Base-by-base conservation (phyloP, 1,284 basidiomycete species). In the Ganoderma lingzhi region DNA sequence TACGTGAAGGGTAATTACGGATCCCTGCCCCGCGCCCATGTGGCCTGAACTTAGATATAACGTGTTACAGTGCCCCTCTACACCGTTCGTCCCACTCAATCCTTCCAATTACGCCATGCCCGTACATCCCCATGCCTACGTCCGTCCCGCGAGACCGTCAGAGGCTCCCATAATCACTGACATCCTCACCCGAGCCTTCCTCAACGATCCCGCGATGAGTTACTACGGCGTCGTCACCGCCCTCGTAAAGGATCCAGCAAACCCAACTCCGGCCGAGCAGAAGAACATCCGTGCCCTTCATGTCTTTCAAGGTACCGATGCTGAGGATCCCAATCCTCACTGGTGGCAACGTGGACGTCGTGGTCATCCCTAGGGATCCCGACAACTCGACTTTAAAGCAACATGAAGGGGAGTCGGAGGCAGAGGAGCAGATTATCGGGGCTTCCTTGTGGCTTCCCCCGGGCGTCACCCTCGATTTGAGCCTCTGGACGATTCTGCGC, bases 181-280 rank as follows among this genome's bases (percentile, higher is more conserved):
- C 23, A 5, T 61, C n/a, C 59, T 61, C 35, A 42, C 59, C 10
- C 59, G 37, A 8, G 59, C 59, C 10, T 61, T 61, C 39, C 6
- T 61, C 4, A 61, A 61, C 28, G 59, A 61, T n/a, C 59, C 59
- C 0, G 23, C 59, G 14, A 61, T 61, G 59, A 42, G 59, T 17
- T 61, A 23, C 59, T 61, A 61, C 23, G 59, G 59, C 59, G 14
- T 28, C 39, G 37, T 41, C 6, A 19, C 59, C 6, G 59, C 59
- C 3, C 39, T 61, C 6, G 39, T 61, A 6, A n/a, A 41, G 23
- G 59, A 61, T 41, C 59, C 59, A 19, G 39, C 23, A 28, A 12
- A 42, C 39, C 59, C 39, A 3, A 61, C 59, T 39, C 59, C 39
- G 19, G 23, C 39, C 2, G 37, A 61, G n/a, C 37, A 39, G 23